Percentiles rank a stretch among this genome's conserved stretches.
Evolutionary conservation across 2,329 filamentous ascomycete species (phyloP).

Genomic region (Bisporella sp.): DNA sequence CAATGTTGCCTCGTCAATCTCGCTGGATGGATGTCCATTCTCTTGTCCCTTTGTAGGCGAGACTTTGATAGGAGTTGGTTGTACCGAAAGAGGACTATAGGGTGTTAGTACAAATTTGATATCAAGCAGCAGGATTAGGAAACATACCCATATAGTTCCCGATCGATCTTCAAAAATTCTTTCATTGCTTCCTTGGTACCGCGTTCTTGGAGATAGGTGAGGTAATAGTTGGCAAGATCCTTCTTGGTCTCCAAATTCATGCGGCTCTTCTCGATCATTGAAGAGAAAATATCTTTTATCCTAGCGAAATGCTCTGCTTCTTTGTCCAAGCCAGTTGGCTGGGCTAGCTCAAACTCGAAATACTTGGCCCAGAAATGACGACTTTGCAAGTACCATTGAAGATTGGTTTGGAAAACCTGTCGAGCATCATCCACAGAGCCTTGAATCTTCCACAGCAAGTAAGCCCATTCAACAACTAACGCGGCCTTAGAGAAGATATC

Average conservation of each 20-base stretch:
- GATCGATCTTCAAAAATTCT: constrained; percentile 76
- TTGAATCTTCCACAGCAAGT: constrained; percentile 80
- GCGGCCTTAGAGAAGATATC: constrained; percentile 79
- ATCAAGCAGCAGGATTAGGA: not conserved
- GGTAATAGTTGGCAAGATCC: constrained; percentile 70
- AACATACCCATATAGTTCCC: constrained; percentile 76
- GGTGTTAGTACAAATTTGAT: constrained; percentile 7
- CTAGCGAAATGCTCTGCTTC: constrained; percentile 62
- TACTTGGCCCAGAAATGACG: constrained; percentile 85
- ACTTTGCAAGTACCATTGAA: constrained; percentile 79
- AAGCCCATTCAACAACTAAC: constrained; percentile 82
- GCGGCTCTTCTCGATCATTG: constrained; percentile 66
- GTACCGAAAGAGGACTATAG: constrained; percentile 36
- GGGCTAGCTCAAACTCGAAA: constrained; percentile 81
- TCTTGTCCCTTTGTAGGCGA: constrained; percentile 33
- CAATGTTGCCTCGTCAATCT: constrained; percentile 35
- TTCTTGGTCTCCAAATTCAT: constrained; percentile 62
- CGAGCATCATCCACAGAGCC: constrained; percentile 75
- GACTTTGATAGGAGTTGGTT: constrained; percentile 28
- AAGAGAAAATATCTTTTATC: constrained; percentile 74
- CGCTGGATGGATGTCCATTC: constrained; percentile 35
- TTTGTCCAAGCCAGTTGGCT: constrained; percentile 59
- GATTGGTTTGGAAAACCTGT: constrained; percentile 73
- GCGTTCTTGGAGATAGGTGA: constrained; percentile 75
- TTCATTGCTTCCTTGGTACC: constrained; percentile 80